Evolutionary conservation across 1,284 basidiomycete species (phyloP).

Genomic region (Naganishia albida): DNA sequence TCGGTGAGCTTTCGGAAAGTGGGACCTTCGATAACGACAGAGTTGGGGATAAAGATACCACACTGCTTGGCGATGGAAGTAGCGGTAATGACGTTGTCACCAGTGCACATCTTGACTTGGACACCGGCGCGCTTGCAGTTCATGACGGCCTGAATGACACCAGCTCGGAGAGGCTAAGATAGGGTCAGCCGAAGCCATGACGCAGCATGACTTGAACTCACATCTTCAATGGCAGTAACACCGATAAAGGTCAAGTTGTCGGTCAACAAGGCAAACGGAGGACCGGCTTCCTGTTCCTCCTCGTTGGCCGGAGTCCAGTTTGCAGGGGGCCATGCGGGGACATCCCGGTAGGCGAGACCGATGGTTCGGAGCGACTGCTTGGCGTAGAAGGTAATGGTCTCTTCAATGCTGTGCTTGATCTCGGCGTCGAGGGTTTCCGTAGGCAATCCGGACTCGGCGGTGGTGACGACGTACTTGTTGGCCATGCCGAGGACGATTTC

Average conservation of each 20-base stretch:
- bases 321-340: conserved; percentile 78
- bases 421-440: conserved; percentile 42
- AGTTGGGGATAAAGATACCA: conserved; percentile 87
- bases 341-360: conserved; percentile 88
- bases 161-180: conserved; percentile 72
- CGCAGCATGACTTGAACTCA: background rate
- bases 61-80: conserved; percentile 89
- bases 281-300: conserved; percentile 56
- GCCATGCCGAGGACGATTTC: conserved; percentile 83
- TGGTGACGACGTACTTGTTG: conserved; percentile 40
- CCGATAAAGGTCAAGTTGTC: conserved; percentile 78
- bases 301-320: conserved; percentile 54
- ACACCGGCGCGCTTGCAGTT: conserved; percentile 88
- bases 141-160: conserved; percentile 83
- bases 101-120: conserved; percentile 98
- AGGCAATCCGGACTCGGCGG: conserved; percentile 62
- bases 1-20: conserved; percentile 60
- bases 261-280: conserved; percentile 61
- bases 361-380: conserved; percentile 93
- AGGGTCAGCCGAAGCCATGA: background rate
- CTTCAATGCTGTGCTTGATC: conserved; percentile 71
- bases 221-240: conserved; percentile 90
- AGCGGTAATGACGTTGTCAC: conserved; percentile 88
- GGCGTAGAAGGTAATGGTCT: conserved; percentile 95
- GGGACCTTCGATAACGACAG: conserved; percentile 96